These are phyloP conservation scores for Pseudonitzschia multistriata DNA, from an alignment of 108 stramenopile genomes.

Conservation along the genomic window DNA sequence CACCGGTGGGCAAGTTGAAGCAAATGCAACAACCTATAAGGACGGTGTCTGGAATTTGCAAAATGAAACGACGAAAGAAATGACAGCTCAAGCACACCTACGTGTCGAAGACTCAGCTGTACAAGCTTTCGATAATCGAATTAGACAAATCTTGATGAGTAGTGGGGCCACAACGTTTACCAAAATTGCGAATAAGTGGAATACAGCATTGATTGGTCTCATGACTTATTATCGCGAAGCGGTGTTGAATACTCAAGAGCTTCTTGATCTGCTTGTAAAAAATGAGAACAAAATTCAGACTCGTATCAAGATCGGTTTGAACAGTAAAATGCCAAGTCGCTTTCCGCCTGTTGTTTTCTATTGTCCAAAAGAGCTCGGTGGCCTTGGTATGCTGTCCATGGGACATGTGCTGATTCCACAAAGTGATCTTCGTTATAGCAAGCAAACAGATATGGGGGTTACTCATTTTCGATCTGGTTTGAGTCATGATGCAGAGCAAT, in stretches of 20 bases:
- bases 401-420: slow-evolving; percentile 99
- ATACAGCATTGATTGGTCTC: slow-evolving; percentile 93
- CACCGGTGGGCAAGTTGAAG: slow-evolving; percentile 30
- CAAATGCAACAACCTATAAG: slow-evolving; percentile 65
- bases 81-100: slow-evolving; percentile 96
- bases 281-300: slow-evolving; percentile 99
- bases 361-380: slow-evolving; percentile 98
- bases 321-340: slow-evolving; percentile 98
- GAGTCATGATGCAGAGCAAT: slow-evolving; percentile 97
- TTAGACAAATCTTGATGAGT: slow-evolving; percentile 98
- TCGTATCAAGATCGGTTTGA: slow-evolving; percentile 98
- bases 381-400: slow-evolving; percentile 99
- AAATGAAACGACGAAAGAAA: slow-evolving; percentile 98
- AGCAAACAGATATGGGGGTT: slow-evolving; percentile 97
- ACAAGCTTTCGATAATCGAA: slow-evolving; percentile 95
- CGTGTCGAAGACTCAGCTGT: slow-evolving; percentile 94
- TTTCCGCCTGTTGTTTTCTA: slow-evolving; percentile 92
- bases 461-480: slow-evolving; percentile 98
- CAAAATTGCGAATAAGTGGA: slow-evolving; percentile 99
- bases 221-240: slow-evolving; percentile 99
- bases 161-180: slow-evolving; percentile 98
- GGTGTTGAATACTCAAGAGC: slow-evolving; percentile 97
- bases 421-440: slow-evolving; percentile 97
- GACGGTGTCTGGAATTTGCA: slow-evolving; percentile 99
- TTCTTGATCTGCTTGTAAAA: slow-evolving; percentile 96